Evolutionary conservation across 164 flowering plant genomes (phyloP).

Genomic region (Berberis thunbergii): DNA sequence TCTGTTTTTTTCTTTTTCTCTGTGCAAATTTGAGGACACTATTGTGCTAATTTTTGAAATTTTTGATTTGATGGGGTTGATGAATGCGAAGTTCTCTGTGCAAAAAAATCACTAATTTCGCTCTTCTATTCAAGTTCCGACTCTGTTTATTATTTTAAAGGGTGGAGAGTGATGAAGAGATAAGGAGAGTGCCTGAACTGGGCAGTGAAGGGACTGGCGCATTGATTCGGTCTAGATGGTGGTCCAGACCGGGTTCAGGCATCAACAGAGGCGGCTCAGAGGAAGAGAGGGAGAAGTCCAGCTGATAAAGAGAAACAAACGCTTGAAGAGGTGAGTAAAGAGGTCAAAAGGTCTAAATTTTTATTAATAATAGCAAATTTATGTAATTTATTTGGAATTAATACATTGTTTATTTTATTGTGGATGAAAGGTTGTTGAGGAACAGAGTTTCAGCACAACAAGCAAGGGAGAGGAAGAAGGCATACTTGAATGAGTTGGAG

Average conservation of each 20-base stretch:
- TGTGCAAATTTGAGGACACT: no score
- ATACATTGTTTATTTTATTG: constrained; percentile 2
- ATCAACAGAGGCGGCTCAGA: constrained; percentile 31
- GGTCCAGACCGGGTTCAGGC: constrained; percentile 52
- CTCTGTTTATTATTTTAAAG: no score
- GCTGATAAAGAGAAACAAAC: constrained; percentile 92
- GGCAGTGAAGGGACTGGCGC: constrained; percentile 59
- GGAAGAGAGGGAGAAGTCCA: constrained; percentile 80
- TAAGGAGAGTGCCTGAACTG: constrained; percentile 88
- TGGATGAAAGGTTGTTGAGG: constrained; percentile 62
- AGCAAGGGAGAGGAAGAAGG: constrained; percentile 98
- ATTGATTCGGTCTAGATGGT: constrained; percentile 43
- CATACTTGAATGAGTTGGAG: constrained; percentile 81
- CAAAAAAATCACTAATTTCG: no score
- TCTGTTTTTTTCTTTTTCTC: no score
- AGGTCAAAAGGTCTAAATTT: background rate
- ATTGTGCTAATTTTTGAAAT: no score
- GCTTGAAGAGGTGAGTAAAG: constrained; percentile 67
- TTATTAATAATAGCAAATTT: background rate
- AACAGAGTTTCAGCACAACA: constrained; percentile 99
- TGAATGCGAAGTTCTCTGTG: no score
- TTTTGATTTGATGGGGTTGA: no score
- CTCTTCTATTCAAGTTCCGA: no score
- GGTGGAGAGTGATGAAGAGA: constrained; percentile 98
- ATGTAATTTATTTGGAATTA: no score